phyloP scores from a whole-genome alignment of 2,329 filamentous ascomycete species.

The Cordyceps cicadae region DNA sequence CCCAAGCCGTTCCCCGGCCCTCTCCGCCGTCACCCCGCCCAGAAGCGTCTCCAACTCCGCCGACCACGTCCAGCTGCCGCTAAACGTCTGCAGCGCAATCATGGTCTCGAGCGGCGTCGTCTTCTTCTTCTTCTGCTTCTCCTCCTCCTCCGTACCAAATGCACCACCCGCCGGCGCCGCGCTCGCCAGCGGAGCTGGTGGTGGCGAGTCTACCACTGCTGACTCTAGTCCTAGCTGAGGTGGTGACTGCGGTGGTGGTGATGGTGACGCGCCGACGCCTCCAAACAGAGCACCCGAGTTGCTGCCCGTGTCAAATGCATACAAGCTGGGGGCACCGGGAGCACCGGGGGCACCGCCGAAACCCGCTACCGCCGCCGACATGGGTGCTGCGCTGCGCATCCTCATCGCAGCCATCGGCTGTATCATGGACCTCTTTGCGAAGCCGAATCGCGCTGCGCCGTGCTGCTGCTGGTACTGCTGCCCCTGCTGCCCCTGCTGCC shows the following conservation, averaged over 20 bases:
- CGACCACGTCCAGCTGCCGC: constrained; percentile 42
- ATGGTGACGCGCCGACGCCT: too few species aligned
- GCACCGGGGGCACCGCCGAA: neutral
- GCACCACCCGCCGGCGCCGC: too few species aligned
- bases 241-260: too few species aligned
- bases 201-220: too few species aligned
- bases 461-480: too few species aligned
- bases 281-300: too few species aligned
- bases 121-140: neutral
- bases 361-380: neutral
- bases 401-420: neutral
- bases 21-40: constrained; percentile 13
- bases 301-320: neutral
- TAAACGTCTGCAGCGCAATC: constrained; percentile 47
- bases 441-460: too few species aligned
- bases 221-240: too few species aligned
- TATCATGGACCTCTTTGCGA: too few species aligned
- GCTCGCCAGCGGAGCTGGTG: too few species aligned
- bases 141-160: too few species aligned
- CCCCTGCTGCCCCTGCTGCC: too few species aligned
- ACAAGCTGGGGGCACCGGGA: neutral
- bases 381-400: neutral
- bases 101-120: constrained; percentile 25
- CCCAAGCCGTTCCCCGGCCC: neutral
- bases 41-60: constrained; percentile 21